phyloP scores from a whole-genome alignment of 2,329 filamentous ascomycete genomes.

The Aspergillus nomiae region DNA sequence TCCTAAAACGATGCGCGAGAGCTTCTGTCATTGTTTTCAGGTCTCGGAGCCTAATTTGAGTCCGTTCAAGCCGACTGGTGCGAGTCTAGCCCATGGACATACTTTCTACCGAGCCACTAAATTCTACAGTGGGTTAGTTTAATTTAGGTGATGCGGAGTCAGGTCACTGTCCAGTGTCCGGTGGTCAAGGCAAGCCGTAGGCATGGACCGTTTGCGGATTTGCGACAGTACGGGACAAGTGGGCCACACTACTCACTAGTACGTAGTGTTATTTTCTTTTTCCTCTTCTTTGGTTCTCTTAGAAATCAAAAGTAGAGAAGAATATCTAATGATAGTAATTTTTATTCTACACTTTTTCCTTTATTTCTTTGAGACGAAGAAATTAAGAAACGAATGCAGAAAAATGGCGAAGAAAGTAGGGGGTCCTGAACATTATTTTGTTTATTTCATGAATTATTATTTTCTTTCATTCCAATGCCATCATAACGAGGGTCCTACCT shows the following conservation, averaged over 20 bases:
- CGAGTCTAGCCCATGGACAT: background rate
- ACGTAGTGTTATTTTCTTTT: background rate
- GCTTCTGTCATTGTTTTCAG: slow-evolving; percentile 9
- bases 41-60: slow-evolving; percentile 12
- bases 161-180: background rate
- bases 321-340: background rate
- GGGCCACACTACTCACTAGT: background rate
- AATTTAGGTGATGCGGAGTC: slow-evolving; percentile 1
- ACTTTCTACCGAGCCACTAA: background rate
- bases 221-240: background rate
- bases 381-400: background rate
- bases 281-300: background rate
- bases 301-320: background rate
- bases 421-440: background rate
- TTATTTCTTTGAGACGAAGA: background rate
- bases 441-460: too few relatives aligned
- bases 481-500: background rate
- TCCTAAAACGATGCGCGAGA: slow-evolving; percentile 5
- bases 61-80: slow-evolving; percentile 5
- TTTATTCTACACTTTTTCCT: background rate
- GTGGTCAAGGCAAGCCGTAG: background rate
- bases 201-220: slow-evolving; percentile 1
- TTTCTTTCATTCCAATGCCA: background rate
- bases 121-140: background rate
- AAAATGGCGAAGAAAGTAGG: background rate